Evolutionary conservation across 176 grass and related monocot species (phyloP).

Genomic region (Eragrostis curvula): DNA sequence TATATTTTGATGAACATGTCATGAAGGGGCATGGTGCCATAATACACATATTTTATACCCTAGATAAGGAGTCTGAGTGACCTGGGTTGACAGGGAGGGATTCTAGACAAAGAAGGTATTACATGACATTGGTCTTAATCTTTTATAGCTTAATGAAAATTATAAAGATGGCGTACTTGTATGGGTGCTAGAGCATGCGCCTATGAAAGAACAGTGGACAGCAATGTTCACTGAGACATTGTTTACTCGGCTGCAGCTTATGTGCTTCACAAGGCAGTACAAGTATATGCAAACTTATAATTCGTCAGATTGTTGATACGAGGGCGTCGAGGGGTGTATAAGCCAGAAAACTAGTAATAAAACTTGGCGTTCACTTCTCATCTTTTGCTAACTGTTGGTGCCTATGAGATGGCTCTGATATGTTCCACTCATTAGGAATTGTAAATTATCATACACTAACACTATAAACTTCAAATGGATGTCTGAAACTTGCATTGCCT

Average conservation of each 20-base stretch:
- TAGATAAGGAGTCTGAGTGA: background rate
- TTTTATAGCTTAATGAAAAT: background rate
- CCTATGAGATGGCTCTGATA: slow-evolving; percentile 6
- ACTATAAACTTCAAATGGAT: background rate
- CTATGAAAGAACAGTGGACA: background rate
- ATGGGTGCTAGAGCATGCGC: background rate
- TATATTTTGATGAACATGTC: slow-evolving; percentile 7
- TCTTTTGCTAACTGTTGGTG: slow-evolving; percentile 17
- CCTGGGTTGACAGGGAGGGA: background rate
- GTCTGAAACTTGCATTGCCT: slow-evolving; percentile 10
- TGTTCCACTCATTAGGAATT: slow-evolving; percentile 29
- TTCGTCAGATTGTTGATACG: background rate
- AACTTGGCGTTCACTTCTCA: background rate
- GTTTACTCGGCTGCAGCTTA: slow-evolving; percentile 6
- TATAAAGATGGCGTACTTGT: background rate
- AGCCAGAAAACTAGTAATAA: background rate
- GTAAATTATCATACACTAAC: slow-evolving; percentile 6
- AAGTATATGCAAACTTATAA: slow-evolving; percentile 8
- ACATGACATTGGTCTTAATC: background rate
- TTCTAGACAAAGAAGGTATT: background rate
- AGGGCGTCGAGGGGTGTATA: no score
- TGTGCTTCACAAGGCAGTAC: background rate
- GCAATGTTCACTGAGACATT: background rate
- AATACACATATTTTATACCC: background rate
- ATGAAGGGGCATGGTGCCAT: background rate